A percentile compares a stretch with the other conserved stretches of the same genome.
These are phyloP conservation scores for Pythium chondricola DNA, from an alignment of 352 stramenopile species.

Conservation along the genomic window DNA sequence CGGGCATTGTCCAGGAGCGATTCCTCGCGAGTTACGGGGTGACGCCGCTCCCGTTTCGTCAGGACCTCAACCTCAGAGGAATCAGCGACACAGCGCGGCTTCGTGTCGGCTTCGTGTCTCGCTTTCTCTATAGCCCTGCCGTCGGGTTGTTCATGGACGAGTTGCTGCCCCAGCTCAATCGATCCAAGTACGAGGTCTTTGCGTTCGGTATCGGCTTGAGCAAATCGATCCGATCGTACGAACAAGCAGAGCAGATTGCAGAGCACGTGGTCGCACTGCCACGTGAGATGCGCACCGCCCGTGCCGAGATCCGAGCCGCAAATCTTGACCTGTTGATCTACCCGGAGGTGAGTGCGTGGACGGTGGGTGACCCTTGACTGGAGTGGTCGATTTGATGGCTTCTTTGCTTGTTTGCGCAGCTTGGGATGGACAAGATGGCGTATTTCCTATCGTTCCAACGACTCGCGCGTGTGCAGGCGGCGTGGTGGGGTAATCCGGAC, in stretches of 20 bases:
- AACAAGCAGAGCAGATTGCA: constrained; percentile 43
- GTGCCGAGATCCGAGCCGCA: constrained; percentile 42
- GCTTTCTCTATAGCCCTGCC: constrained; percentile 43
- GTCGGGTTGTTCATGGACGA: constrained; percentile 60
- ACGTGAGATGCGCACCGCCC: constrained; percentile 32
- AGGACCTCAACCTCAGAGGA: background rate
- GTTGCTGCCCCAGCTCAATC: constrained; percentile 48
- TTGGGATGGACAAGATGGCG: constrained; percentile 74
- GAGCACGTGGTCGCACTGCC: constrained; percentile 52
- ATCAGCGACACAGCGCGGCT: constrained; percentile 17
- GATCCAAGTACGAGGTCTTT: constrained; percentile 60
- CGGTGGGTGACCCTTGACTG: background rate
- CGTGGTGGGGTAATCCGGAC: constrained; percentile 73
- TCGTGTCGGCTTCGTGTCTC: constrained; percentile 61
- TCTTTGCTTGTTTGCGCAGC: constrained; percentile 20
- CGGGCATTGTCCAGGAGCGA: constrained; percentile 33
- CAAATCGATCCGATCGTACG: constrained; percentile 39
- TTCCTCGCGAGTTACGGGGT: constrained; percentile 40
- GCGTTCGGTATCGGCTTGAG: constrained; percentile 59
- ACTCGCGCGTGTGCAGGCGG: constrained; percentile 59
- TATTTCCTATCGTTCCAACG: constrained; percentile 68
- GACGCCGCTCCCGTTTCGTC: constrained; percentile 28
- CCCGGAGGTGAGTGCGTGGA: constrained; percentile 35
- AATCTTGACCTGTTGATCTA: constrained; percentile 66
- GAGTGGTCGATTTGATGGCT: no score